These are phyloP conservation scores for Phylloporus sp. DNA, from an alignment of 768 basidiomycete genomes.

Conservation along the genomic window DNA sequence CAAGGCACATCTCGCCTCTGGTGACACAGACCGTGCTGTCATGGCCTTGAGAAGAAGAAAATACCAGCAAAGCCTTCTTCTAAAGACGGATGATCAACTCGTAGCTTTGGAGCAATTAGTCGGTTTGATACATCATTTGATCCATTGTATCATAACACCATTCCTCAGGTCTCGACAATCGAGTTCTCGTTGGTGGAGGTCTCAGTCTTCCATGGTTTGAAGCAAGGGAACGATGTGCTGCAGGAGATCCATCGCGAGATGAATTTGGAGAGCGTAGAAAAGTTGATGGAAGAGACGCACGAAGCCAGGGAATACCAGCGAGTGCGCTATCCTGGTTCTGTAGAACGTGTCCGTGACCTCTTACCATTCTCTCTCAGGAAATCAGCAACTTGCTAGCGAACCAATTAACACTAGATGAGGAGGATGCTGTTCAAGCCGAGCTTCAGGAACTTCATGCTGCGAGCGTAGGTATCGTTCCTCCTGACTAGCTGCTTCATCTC, in stretches of 20 bases:
- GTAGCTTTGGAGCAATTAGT: slow-evolving; percentile 88
- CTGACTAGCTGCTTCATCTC: background rate
- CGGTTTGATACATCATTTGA: slow-evolving; percentile 23
- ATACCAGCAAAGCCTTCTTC: slow-evolving; percentile 85
- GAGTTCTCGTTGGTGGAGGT: slow-evolving; percentile 95
- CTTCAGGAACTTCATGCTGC: slow-evolving; percentile 64
- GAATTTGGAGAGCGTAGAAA: slow-evolving; percentile 91
- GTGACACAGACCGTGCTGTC: slow-evolving; percentile 84
- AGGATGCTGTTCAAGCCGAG: slow-evolving; percentile 89
- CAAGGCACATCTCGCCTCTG: slow-evolving; percentile 70
- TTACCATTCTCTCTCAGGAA: slow-evolving; percentile 56
- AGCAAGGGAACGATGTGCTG: slow-evolving; percentile 90
- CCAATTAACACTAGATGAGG: slow-evolving; percentile 81
- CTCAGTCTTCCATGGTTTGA: slow-evolving; percentile 86
- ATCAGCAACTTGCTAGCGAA: slow-evolving; percentile 83
- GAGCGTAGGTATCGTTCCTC: slow-evolving; percentile 40
- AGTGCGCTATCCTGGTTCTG: slow-evolving; percentile 42
- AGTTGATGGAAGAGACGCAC: slow-evolving; percentile 84
- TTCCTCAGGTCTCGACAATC: slow-evolving; percentile 81
- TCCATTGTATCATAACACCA: background rate
- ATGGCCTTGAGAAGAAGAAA: slow-evolving; percentile 87
- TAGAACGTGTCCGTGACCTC: background rate
- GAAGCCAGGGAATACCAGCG: slow-evolving; percentile 91
- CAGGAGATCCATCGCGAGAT: slow-evolving; percentile 94
- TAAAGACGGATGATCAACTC: slow-evolving; percentile 87